A percentile compares a stretch with the other conserved stretches of the same genome.
phyloP scores from a whole-genome alignment of 2,329 filamentous ascomycete genomes.

The Diaporthe citri region DNA sequence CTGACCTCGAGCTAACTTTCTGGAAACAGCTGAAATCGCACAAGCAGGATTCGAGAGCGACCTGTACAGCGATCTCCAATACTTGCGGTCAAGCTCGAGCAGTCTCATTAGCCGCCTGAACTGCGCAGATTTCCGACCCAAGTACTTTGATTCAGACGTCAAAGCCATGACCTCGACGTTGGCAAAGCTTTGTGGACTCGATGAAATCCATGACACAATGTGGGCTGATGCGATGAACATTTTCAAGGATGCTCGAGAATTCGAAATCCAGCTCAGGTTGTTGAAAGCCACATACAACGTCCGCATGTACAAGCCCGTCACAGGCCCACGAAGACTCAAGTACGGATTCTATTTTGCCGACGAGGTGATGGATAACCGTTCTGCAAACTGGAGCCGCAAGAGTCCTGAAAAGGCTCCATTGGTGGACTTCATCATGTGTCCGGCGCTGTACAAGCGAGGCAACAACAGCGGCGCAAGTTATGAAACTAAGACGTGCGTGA shows the following conservation, averaged over 20 bases:
- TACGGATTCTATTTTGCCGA: background rate
- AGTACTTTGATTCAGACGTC: background rate
- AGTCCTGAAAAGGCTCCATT: accelerated
- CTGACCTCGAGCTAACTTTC: background rate
- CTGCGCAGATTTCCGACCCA: background rate
- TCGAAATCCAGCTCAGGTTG: constrained; percentile 18
- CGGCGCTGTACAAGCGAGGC: constrained; percentile 21
- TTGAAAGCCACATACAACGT: background rate
- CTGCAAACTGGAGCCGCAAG: background rate
- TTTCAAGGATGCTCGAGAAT: constrained; percentile 13
- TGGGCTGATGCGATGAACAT: background rate
- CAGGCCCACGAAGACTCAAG: background rate
- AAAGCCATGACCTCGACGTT: background rate
- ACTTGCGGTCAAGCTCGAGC: constrained; percentile 37
- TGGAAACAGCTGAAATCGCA: background rate
- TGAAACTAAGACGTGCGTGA: background rate
- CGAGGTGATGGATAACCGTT: background rate
- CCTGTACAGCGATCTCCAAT: constrained; percentile 29
- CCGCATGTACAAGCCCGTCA: background rate
- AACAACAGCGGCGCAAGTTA: constrained; percentile 21
- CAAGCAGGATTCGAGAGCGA: background rate
- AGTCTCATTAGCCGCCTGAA: constrained; percentile 28
- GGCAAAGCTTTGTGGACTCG: background rate
- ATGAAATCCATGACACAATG: background rate
- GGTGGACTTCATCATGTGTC: constrained; percentile 27